Evolutionary conservation across 352 stramenopile species (phyloP).

Genomic region (Pythium biforme): DNA sequence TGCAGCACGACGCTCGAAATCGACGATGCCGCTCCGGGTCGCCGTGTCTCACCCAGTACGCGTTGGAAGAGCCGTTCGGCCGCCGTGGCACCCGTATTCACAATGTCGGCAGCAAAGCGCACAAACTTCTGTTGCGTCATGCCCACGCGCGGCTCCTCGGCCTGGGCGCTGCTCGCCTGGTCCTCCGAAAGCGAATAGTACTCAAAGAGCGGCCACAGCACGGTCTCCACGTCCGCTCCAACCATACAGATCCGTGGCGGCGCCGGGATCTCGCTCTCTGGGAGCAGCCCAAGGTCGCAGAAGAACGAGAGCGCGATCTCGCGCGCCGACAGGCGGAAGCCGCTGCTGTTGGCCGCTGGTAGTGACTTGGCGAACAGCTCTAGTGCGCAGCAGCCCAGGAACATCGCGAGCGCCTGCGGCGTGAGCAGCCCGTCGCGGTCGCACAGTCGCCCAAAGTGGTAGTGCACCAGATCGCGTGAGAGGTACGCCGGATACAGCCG

Average conservation of each 20-base stretch:
- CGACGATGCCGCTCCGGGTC: neutral
- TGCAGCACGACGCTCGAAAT: slow-evolving; percentile 7
- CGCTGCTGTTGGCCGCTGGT: neutral
- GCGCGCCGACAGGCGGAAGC: slow-evolving; percentile 49
- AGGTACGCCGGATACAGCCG: slow-evolving; percentile 57
- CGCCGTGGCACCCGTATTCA: slow-evolving; percentile 23
- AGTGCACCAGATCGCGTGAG: slow-evolving; percentile 45
- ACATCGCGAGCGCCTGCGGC: slow-evolving; percentile 45
- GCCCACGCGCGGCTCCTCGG: slow-evolving; percentile 35
- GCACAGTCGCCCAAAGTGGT: slow-evolving; percentile 43
- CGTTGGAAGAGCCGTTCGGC: slow-evolving; percentile 45
- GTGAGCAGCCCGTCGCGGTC: slow-evolving; percentile 39
- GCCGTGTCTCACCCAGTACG: slow-evolving; percentile 38
- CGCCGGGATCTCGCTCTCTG: slow-evolving; percentile 42
- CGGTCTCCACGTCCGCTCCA: slow-evolving; percentile 59
- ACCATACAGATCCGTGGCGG: slow-evolving; percentile 54
- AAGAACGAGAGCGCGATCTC: slow-evolving; percentile 74
- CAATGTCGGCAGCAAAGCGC: slow-evolving; percentile 73
- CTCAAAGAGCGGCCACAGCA: slow-evolving; percentile 80
- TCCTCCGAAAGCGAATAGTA: slow-evolving; percentile 51
- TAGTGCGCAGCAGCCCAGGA: slow-evolving; percentile 62
- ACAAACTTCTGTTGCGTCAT: slow-evolving; percentile 54
- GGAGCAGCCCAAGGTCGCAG: slow-evolving; percentile 50
- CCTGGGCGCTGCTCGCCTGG: neutral
- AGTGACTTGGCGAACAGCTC: slow-evolving; percentile 48